Base-by-base conservation (phyloP, 768 basidiomycete genomes). In the Mycena albidolilacea region DNA sequence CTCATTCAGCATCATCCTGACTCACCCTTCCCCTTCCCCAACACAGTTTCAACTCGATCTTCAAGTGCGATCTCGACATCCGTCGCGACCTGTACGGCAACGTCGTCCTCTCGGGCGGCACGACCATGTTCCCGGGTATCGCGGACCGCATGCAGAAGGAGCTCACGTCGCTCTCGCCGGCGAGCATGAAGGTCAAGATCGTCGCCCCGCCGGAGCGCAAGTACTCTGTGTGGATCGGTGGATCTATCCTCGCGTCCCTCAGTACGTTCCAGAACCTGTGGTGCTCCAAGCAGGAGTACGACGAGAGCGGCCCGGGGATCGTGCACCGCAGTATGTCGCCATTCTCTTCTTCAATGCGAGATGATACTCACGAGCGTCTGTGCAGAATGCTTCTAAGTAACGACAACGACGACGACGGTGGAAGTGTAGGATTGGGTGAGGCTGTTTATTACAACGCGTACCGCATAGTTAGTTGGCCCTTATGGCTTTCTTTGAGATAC, bases 211-310 rank as follows among this genome's bases (percentile, higher is more conserved):
- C 96, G 67, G 96, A 97, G 87, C 88, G 96, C 78, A 97, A 95
- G 83, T 96, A 96, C 90, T 96, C 95, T 67, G 96, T 97, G 84
- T 98, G 97, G 95, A 30, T 30, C 30, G 30, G 93, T 85, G 93
- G 93, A 71, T 93, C 92, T 54, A 95, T 94, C 78, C 85, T 95
- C 77, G 96, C 96, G 57, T 96, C 95, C 41, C 89, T 98, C 62
- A 93, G 91, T 80, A 97, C 96, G 77, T 97, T 97, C 96, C 96
- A 97, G 87, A 97, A 96, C 82, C 86, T 97, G 85, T 98, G 97
- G 96, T 93, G 93, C 85, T 92, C 92, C 70, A 95, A 95, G 84
- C 94, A 95, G 79, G 96, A 97, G 86, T 97, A 96, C 84, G 95
- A 96, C 81, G 95, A 95, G 82, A 89, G 88, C 68, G 93, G 93